Evolutionary conservation across 2,329 filamentous ascomycete genomes (phyloP).

Genomic region (Paraconiothyrium brasiliense): DNA sequence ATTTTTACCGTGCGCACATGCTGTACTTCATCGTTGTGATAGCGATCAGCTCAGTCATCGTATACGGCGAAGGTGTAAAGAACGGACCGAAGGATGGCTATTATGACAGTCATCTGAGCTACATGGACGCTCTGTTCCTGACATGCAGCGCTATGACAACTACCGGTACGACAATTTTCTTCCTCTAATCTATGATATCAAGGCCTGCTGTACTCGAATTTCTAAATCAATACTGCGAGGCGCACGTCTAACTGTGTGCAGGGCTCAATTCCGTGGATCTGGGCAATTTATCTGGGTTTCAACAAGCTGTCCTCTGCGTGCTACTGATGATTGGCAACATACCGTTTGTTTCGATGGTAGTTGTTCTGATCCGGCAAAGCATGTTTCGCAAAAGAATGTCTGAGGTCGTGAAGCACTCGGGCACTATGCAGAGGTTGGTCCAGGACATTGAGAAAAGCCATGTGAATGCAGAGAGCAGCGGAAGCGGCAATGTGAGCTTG

Average conservation of each 20-base stretch:
- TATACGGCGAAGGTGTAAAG: constrained; percentile 40
- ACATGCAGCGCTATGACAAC: constrained; percentile 45
- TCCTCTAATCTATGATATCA: not conserved
- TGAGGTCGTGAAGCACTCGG: constrained; percentile 38
- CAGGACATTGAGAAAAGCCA: constrained; percentile 33
- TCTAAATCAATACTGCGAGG: not conserved
- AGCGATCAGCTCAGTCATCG: constrained; percentile 35
- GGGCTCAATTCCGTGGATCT: constrained; percentile 40
- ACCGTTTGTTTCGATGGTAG: constrained; percentile 40
- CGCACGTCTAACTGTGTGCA: constrained; percentile 10
- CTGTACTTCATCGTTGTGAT: constrained; percentile 42
- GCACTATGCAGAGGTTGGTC: constrained; percentile 34
- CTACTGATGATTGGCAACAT: constrained; percentile 43
- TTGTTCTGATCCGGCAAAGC: constrained; percentile 37
- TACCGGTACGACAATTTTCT: constrained; percentile 25
- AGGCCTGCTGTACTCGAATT: too few species aligned
- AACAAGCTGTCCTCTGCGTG: constrained; percentile 39
- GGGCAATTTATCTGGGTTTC: constrained; percentile 35
- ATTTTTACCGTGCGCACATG: constrained; percentile 31
- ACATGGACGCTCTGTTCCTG: constrained; percentile 40
- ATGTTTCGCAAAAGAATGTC: constrained; percentile 40
- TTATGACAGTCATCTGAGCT: constrained; percentile 27
- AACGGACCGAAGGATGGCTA: constrained; percentile 26
- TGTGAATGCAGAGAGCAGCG: not conserved
- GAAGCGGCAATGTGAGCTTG: not conserved